Percentiles rank a stretch among this genome's conserved stretches.
phyloP scores from a whole-genome alignment of 495 filamentous ascomycete species.

The Talaromyces stipitatus region DNA sequence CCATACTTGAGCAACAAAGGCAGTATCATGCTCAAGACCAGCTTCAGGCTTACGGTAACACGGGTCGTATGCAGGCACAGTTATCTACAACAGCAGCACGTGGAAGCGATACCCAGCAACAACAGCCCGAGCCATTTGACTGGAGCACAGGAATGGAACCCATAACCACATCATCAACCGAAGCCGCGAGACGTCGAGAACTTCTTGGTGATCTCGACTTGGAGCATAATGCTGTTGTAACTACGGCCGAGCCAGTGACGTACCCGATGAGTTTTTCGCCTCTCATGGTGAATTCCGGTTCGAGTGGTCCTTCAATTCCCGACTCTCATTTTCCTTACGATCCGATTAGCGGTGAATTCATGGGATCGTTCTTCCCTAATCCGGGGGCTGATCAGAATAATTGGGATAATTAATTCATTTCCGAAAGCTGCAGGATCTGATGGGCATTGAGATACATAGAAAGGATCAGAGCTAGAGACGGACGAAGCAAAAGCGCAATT shows the following conservation, averaged over 20 bases:
- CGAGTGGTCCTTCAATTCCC: neutral
- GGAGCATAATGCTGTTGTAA: neutral
- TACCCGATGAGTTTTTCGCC: conserved; percentile 6
- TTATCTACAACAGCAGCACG: neutral
- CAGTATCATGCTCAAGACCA: neutral
- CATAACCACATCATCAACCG: neutral
- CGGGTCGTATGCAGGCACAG: neutral
- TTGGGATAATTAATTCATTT: neutral
- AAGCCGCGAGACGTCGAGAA: neutral
- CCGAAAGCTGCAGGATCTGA: neutral
- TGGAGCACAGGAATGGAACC: conserved; percentile 9
- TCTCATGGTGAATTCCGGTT: neutral
- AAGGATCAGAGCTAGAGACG: neutral
- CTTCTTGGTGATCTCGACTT: neutral
- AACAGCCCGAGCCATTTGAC: neutral
- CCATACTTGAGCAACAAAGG: conserved; percentile 7
- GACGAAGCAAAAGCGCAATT: neutral
- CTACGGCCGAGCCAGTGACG: neutral
- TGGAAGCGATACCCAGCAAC: neutral
- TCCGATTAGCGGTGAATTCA: conserved; percentile 38
- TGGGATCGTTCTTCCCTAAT: conserved; percentile 36
- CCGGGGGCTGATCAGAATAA: conserved; percentile 1
- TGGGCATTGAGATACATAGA: neutral
- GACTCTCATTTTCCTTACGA: conserved; percentile 40
- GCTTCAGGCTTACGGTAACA: neutral